Evolutionary conservation across 257 asterid species (phyloP).

Genomic region (Schizonepeta tenuifolia): DNA sequence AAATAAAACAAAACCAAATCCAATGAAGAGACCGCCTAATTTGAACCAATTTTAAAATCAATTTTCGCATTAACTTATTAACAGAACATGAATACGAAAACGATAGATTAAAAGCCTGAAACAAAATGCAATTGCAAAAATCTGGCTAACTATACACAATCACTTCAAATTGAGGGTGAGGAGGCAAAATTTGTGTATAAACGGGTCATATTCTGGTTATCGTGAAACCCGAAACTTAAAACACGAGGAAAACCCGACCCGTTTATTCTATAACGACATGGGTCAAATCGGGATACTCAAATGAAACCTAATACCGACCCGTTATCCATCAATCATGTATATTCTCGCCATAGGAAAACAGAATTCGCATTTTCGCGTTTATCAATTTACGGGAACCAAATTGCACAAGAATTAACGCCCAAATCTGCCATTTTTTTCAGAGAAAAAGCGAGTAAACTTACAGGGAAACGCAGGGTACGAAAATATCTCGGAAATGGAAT

Average conservation of each 20-base stretch:
- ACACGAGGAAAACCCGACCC: conserved; percentile 41
- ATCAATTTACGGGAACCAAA: conserved; percentile 29
- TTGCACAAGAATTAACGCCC: conserved; percentile 25
- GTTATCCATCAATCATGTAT: conserved; percentile 4
- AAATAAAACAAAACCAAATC: background rate
- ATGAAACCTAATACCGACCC: conserved; percentile 50
- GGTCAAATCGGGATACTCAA: conserved; percentile 36
- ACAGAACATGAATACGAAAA: background rate
- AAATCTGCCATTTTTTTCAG: background rate
- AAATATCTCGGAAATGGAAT: conserved; percentile 35
- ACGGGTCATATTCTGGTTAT: background rate
- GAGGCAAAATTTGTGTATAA: conserved; percentile 11
- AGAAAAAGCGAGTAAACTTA: conserved; percentile 35
- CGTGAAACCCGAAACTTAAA: conserved; percentile 29
- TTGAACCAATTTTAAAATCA: conserved; percentile 7
- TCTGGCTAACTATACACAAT: conserved; percentile 1
- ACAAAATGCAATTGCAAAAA: conserved; percentile 11
- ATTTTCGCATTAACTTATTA: background rate
- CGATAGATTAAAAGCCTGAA: conserved; percentile 12
- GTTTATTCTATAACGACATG: conserved; percentile 26
- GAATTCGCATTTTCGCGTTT: conserved; percentile 39
- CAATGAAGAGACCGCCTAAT: background rate
- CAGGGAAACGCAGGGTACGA: conserved; percentile 12
- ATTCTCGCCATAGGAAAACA: conserved; percentile 1
- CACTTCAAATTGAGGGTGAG: conserved; percentile 10